phyloP scores from a whole-genome alignment of 768 basidiomycete species.

The Rhodosporidiobolus odoratus region DNA sequence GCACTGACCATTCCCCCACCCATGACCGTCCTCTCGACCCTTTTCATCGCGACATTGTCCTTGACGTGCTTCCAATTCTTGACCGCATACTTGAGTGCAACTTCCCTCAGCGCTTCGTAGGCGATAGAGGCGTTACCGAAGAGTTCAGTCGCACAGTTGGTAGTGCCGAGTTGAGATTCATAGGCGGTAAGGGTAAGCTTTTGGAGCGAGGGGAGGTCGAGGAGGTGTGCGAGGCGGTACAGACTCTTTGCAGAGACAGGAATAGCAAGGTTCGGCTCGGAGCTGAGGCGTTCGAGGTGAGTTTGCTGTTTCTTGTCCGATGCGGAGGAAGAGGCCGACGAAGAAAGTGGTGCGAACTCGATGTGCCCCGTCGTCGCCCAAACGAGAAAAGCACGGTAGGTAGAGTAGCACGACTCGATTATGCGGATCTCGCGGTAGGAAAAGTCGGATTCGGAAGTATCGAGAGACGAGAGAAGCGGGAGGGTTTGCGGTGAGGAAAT shows the following conservation, averaged over 20 bases:
- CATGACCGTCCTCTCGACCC: neutral
- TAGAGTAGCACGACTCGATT: neutral
- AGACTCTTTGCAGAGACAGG: no score
- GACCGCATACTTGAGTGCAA: neutral
- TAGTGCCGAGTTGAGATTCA: neutral
- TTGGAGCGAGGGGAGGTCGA: no score
- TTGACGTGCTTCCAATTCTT: neutral
- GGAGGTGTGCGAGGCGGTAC: no score
- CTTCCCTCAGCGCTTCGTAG: neutral
- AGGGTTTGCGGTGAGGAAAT: neutral
- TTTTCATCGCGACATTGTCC: neutral
- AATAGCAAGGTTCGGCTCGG: no score
- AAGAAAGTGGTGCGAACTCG: neutral
- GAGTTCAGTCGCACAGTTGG: neutral
- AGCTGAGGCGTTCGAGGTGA: neutral
- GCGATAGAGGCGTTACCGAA: neutral
- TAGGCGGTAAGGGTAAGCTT: neutral
- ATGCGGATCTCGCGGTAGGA: conserved; percentile 2
- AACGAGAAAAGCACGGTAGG: conserved; percentile 10
- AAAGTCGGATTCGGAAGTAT: neutral
- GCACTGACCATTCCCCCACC: neutral
- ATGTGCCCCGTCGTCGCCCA: neutral
- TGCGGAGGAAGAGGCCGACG: neutral
- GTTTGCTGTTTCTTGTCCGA: neutral
- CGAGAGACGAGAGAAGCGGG: neutral